Evolutionary conservation across 2,329 filamentous ascomycete species (phyloP), one percentile per base, ranked within the genome.

Genomic region (Fusarium compactum): DNA sequence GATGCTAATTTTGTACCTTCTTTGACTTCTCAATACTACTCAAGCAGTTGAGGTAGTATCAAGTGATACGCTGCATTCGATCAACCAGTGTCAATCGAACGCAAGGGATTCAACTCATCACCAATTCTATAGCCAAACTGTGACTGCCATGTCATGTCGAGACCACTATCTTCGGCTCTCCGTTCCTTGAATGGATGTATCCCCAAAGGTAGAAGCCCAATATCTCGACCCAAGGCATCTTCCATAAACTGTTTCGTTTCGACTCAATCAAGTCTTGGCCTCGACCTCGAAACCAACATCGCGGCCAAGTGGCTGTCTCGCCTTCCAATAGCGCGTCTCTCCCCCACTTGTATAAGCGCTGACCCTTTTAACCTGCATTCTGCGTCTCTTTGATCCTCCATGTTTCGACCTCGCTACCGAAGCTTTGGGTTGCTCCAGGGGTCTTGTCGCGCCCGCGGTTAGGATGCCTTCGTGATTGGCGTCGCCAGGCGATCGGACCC

Each of bases 321-420:
- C 46, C 63, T 48, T 69, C 73, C 74, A 76, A 71, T 76, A 61
- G 65, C 50, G 58, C 57, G 43, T 66, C 53, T 52, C 50, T 56
- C 59, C 71, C 69, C 73, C 74, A 75, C 73, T 59, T 61, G 62
- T 66, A 52, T 76, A 76, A 76, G 74, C 73, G 74, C 74, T 30
- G 68, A 69, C 62, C 62, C 55, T 47, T 63, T 47, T 55, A 46
- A 55, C 46, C 51, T 54, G 30, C 58, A 50, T 68, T 45, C 54
- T 54, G 30, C 40, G 47, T 67, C 43, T 55, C 65, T 62, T 60
- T 48, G 52, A 51, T 64, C 58, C 43, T 54, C 47, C 12, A 57
- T 27, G 44, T 44, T 44, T 59, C 34, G 40, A 57, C 61, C 44
- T 61, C 62, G 62, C 52, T 74, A 71, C 73, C 73, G 70, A 65